phyloP scores from a whole-genome alignment of 495 filamentous ascomycete genomes.

The Xylaria sp. region DNA sequence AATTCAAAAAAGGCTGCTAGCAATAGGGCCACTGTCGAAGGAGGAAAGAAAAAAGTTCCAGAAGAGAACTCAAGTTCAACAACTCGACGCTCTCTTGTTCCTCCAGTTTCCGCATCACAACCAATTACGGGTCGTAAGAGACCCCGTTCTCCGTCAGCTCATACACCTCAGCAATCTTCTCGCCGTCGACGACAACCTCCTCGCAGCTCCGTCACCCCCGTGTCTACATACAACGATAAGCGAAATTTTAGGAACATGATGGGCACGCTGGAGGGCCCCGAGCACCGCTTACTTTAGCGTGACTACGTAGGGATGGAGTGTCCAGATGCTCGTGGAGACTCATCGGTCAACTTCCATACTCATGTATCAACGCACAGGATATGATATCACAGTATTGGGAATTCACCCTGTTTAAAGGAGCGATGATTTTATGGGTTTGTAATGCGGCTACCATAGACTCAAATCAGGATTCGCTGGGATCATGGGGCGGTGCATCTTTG shows the following conservation, averaged over 20 bases:
- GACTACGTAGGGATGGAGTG: not conserved
- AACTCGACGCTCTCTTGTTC: not conserved
- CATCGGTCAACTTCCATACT: not conserved
- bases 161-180: not conserved
- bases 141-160: not conserved
- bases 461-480: not conserved
- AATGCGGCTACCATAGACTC: not conserved
- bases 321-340: not conserved
- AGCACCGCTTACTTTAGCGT: not conserved
- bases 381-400: not conserved
- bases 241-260: not conserved
- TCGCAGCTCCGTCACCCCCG: not conserved
- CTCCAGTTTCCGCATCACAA: not conserved
- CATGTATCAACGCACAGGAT: not conserved
- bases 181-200: not conserved
- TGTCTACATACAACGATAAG: not conserved
- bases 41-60: not conserved
- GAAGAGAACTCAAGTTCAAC: not conserved
- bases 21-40: not conserved
- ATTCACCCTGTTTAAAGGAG: not conserved
- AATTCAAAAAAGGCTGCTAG: too few relatives aligned
- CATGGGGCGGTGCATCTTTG: not conserved
- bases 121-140: not conserved
- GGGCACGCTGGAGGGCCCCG: not conserved
- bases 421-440: not conserved